Evolutionary conservation across 1,139 yeast genomes (phyloP).

Genomic region (Geotrichum candidum): DNA sequence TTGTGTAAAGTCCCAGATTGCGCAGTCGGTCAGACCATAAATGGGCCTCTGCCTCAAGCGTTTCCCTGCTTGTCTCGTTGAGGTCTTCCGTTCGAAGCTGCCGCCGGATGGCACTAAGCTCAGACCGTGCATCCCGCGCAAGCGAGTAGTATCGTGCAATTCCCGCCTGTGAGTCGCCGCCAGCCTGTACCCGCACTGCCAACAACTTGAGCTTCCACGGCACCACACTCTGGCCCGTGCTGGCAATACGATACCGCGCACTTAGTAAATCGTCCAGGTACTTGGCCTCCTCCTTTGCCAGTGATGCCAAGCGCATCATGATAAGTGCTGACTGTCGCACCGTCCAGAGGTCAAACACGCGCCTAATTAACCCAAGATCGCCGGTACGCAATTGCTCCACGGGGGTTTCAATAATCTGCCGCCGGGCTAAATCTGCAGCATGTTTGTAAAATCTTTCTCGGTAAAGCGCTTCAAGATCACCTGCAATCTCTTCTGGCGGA

Average conservation of each 20-base stretch:
- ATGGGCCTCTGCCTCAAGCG: neutral
- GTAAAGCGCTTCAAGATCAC: constrained; percentile 19
- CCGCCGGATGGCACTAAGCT: neutral
- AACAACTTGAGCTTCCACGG: constrained; percentile 32
- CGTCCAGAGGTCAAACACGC: constrained; percentile 26
- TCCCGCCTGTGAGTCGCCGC: constrained; percentile 28
- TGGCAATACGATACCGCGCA: constrained; percentile 23
- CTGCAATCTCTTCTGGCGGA: constrained; percentile 18
- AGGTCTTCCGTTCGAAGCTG: constrained; percentile 20
- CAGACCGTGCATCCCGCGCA: constrained; percentile 29
- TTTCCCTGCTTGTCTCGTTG: constrained; percentile 4
- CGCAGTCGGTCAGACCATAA: constrained; percentile 29
- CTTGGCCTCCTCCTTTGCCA: constrained; percentile 27
- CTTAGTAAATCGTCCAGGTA: constrained; percentile 26
- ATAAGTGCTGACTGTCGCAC: constrained; percentile 23
- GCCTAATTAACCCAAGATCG: constrained; percentile 13
- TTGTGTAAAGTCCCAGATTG: constrained; percentile 31
- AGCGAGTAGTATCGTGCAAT: constrained; percentile 26
- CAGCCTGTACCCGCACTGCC: constrained; percentile 26
- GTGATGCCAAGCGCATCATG: constrained; percentile 21
- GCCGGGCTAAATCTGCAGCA: constrained; percentile 25
- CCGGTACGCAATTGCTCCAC: constrained; percentile 5
- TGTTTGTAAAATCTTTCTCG: constrained; percentile 22
- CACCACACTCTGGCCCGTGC: constrained; percentile 25
- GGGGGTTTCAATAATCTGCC: constrained; percentile 17